Evolutionary conservation across 2,329 filamentous ascomycete species (phyloP).

Genomic region (Fusarium protoensiforme): DNA sequence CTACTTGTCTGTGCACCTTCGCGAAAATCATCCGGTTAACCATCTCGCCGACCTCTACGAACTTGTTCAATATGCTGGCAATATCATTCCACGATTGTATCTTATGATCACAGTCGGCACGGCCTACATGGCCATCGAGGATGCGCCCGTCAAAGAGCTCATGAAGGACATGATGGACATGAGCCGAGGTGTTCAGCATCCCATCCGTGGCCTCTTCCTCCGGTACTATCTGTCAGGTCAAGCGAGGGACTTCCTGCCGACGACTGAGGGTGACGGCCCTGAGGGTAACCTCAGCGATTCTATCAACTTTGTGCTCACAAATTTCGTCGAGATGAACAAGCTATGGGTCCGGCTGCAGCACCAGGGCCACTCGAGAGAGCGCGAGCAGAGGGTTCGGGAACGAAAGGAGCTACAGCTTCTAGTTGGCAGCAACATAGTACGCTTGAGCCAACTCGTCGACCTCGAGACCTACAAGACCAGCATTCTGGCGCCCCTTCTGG

Average conservation of each 20-base stretch:
- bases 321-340: conserved; percentile 99
- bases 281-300: conserved; percentile 97
- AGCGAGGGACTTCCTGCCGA: conserved; percentile 88
- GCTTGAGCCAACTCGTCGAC: conserved; percentile 94
- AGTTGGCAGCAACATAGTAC: conserved; percentile 95
- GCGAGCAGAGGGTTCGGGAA: conserved; percentile 93
- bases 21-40: conserved; percentile 97
- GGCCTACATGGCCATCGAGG: conserved; percentile 98
- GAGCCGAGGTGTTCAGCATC: conserved; percentile 97
- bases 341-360: conserved; percentile 98
- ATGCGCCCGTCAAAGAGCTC: conserved; percentile 98
- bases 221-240: conserved; percentile 97
- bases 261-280: conserved; percentile 85
- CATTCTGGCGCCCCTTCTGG: conserved; percentile 88
- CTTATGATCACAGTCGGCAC: conserved; percentile 99
- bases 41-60: conserved; percentile 98
- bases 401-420: conserved; percentile 94
- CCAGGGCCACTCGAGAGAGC: conserved; percentile 94
- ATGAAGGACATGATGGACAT: conserved; percentile 99
- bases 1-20: conserved; percentile 94
- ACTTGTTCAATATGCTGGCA: conserved; percentile 96
- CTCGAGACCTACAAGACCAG: conserved; percentile 92
- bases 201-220: conserved; percentile 92
- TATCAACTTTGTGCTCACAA: conserved; percentile 97
- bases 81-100: conserved; percentile 95